A percentile compares a stretch with the other conserved stretches of the same genome.
Evolutionary conservation across 202 grass and related monocot genomes (phyloP).

Genomic region (Eragrostis tef): DNA sequence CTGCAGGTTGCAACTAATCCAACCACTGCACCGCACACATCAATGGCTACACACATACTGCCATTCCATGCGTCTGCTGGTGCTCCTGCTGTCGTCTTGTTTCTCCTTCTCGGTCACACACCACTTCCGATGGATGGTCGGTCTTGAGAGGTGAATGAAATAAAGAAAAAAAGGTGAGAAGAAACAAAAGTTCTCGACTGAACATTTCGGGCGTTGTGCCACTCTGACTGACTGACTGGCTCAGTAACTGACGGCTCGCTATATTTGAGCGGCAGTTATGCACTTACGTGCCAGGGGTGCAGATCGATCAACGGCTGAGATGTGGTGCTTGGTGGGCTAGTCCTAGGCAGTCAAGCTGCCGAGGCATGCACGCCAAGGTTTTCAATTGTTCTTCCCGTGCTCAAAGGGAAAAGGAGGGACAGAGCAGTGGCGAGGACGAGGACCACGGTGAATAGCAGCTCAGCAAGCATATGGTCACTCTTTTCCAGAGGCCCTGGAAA

Average conservation of each 20-base stretch:
- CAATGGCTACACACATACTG: not conserved
- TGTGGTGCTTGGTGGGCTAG: not conserved
- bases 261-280: constrained; percentile 10
- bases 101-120: not conserved
- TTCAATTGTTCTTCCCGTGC: constrained; percentile 39
- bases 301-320: not conserved
- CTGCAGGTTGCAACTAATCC: constrained; percentile 50
- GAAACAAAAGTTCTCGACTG: constrained; percentile 21
- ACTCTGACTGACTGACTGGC: constrained; percentile 3
- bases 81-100: not conserved
- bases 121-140: not conserved
- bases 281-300: not conserved
- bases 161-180: not conserved
- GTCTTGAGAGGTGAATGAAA: constrained; percentile 10
- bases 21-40: constrained; percentile 25
- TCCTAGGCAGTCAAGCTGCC: constrained; percentile 29
- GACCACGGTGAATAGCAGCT: constrained; percentile 47
- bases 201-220: constrained; percentile 51
- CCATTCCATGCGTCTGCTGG: not conserved
- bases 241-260: not conserved
- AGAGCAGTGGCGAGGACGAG: not conserved
- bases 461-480: constrained; percentile 23
- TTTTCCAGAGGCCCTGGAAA: not conserved
- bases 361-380: constrained; percentile 4
- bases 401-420: constrained; percentile 9